These are phyloP conservation scores for Diplodia mutila DNA, from an alignment of 2,329 filamentous ascomycete species.

Conservation along the genomic window DNA sequence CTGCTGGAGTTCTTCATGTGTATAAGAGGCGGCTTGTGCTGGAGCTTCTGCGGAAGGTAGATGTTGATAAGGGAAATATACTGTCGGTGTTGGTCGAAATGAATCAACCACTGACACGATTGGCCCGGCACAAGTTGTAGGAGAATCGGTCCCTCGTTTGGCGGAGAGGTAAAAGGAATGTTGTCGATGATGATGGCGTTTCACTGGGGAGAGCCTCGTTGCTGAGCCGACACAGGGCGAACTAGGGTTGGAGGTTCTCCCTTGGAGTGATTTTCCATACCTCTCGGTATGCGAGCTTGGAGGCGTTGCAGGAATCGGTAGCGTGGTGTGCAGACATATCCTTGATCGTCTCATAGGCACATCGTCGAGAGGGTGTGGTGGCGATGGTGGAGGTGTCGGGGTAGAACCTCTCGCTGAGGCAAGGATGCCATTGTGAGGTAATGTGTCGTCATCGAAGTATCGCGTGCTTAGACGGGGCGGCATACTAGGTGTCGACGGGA, in stretches of 20 bases:
- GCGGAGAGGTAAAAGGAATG: slow-evolving; percentile 14
- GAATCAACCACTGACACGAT: background rate
- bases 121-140: background rate
- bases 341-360: background rate
- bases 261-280: background rate
- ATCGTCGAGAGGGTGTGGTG: background rate
- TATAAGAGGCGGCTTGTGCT: background rate
- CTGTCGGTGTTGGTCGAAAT: background rate
- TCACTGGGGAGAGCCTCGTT: background rate
- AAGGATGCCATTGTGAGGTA: background rate
- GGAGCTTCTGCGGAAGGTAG: background rate
- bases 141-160: background rate
- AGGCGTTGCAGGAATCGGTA: background rate
- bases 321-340: background rate
- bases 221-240: background rate
- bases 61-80: slow-evolving; percentile 16
- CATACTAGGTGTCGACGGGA: background rate
- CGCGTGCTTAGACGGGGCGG: background rate
- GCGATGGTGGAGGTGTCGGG: background rate
- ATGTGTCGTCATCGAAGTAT: background rate
- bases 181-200: background rate
- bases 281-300: background rate
- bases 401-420: background rate
- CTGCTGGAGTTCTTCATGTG: background rate
- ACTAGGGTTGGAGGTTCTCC: background rate